These are phyloP conservation scores for Panaeolus cyanescens DNA, from an alignment of 768 basidiomycete genomes.

Conservation along the genomic window DNA sequence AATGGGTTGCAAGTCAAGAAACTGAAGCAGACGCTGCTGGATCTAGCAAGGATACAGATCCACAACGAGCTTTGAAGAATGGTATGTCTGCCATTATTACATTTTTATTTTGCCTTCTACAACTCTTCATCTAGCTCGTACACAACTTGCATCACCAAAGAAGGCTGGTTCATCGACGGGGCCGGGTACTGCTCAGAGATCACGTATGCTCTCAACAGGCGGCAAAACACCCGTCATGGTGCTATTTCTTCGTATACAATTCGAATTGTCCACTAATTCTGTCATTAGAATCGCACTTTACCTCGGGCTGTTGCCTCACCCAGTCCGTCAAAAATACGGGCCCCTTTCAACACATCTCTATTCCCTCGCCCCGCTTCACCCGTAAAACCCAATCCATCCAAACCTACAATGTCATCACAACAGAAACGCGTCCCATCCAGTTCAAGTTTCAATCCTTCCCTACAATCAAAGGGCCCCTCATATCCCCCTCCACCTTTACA, in stretches of 20 bases:
- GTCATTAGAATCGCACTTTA: slow-evolving; percentile 31
- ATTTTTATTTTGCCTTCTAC: background rate
- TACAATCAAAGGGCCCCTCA: slow-evolving; percentile 57
- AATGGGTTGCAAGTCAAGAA: slow-evolving; percentile 73
- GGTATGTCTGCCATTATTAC: slow-evolving; percentile 40
- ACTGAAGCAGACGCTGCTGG: slow-evolving; percentile 42
- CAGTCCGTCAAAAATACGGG: slow-evolving; percentile 48
- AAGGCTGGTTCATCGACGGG: slow-evolving; percentile 52
- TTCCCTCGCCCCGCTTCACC: slow-evolving; percentile 53
- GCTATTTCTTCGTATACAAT: slow-evolving; percentile 14
- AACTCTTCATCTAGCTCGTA: slow-evolving; percentile 26
- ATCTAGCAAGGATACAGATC: slow-evolving; percentile 31
- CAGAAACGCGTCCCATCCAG: slow-evolving; percentile 53
- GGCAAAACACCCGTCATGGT: slow-evolving; percentile 47
- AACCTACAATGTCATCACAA: slow-evolving; percentile 22
- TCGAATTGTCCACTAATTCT: background rate
- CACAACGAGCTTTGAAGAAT: slow-evolving; percentile 56
- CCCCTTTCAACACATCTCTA: slow-evolving; percentile 41
- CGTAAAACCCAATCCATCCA: slow-evolving; percentile 40
- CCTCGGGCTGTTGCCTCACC: slow-evolving; percentile 40
- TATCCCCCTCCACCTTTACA: slow-evolving; percentile 39
- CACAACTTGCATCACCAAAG: slow-evolving; percentile 53
- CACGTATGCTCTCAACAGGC: slow-evolving; percentile 38
- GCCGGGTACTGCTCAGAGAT: slow-evolving; percentile 53
- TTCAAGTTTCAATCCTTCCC: slow-evolving; percentile 70